Conservation (phyloP, 2,329 filamentous ascomycete species). For the Colletotrichum truncatum region DNA sequence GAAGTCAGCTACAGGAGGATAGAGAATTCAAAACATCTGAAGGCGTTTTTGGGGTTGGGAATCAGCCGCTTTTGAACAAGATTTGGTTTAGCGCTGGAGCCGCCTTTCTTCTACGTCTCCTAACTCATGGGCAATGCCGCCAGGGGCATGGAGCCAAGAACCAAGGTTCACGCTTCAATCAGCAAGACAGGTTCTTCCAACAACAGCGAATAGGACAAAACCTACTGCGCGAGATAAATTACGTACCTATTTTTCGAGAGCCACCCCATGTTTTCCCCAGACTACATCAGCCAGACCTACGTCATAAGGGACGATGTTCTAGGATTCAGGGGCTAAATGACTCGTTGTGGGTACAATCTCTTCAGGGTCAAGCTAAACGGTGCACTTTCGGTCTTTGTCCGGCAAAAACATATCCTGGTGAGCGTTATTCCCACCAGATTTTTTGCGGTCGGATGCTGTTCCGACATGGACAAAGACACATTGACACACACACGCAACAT, state of each 20-base stretch:
- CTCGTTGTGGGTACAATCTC: slow-evolving; percentile 8
- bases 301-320: slow-evolving; percentile 23
- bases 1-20: background rate
- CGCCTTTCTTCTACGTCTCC: background rate
- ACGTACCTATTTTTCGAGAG: slow-evolving; percentile 7
- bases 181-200: slow-evolving; percentile 18
- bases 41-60: background rate
- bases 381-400: background rate
- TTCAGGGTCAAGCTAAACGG: background rate
- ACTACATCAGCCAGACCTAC: slow-evolving; percentile 15
- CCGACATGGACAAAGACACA: slow-evolving; percentile 3
- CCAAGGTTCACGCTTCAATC: slow-evolving; percentile 11
- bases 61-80: slow-evolving; percentile 25
- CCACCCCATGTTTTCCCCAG: slow-evolving; percentile 25
- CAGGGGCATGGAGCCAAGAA: slow-evolving; percentile 8
- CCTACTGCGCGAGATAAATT: slow-evolving; percentile 19
- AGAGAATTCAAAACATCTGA: background rate
- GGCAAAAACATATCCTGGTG: too few relatives aligned
- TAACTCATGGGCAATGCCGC: background rate
- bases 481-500: background rate
- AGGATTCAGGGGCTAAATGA: slow-evolving; percentile 23
- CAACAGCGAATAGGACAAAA: background rate
- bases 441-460: background rate
- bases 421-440: too few relatives aligned
- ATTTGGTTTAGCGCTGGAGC: slow-evolving; percentile 3